Evolutionary conservation across 441 rosid species (phyloP), one percentile per base, ranked within the genome.

Genomic region (Theobroma grandiflorum): DNA sequence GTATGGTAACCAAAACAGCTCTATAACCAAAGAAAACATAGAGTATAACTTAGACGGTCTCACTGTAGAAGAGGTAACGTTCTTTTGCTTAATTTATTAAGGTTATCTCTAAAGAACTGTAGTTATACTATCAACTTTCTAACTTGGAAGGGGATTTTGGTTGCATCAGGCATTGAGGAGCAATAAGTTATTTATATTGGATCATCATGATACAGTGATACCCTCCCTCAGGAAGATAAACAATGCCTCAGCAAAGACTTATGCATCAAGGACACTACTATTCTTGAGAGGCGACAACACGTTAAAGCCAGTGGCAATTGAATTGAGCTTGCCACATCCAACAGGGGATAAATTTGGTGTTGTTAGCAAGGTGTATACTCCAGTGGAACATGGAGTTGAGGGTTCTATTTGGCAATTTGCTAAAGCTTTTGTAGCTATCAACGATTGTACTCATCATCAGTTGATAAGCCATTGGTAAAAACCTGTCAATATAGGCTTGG

Each of bases 391-490:
- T 33, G 93, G 91, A 0, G 80, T 86, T 0, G 79, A 86, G 80
- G 88, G 88, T 83, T 85, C 89, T 8, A 62, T 92, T 55, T 95
- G 99, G 99, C 92, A 91, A 47, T 86, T 95, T 16, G 95, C 99
- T 20, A 95, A 95, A 78, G 99, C 98, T 76, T 94, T 89, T 81
- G 99, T 85, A 0, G 91, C 87, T 3, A 93, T 93, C 45, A 88
- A 89, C 49, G 98, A 95, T 83, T 87, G 93, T 1, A 95, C 96
- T 63, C 72, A 83, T 53, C 98, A 95, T 82, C 96, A 95, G 78
- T 91, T 94, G n/a, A 87, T 89, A 31, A 94, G 95, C 82, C 99
- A 95, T 82, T 95, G 95, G 93, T 91, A 68, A 89, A 65, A 31
- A 66, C 64, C 20, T 63, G 53, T 65, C 55, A 8, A 79, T 53